A percentile compares a stretch with the other conserved stretches of the same genome.
Conservation (phyloP, 1,139 yeast species). For the Saccharomycopsis hybrid region DNA sequence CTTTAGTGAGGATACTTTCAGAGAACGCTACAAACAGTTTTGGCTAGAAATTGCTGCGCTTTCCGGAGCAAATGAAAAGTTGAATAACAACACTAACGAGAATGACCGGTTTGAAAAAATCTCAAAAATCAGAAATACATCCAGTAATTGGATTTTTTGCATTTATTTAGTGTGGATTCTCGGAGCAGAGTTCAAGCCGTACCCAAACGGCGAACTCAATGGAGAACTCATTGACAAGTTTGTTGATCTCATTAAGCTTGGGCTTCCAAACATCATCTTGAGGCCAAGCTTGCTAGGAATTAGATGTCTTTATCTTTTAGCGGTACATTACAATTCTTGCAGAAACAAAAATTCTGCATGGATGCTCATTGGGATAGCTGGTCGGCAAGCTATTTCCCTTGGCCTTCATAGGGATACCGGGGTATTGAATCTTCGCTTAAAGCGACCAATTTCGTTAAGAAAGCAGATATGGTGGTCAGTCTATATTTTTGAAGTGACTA, state of each 20-base stretch:
- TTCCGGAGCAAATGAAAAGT: neutral
- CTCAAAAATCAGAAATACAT: constrained; percentile 10
- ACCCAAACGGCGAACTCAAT: constrained; percentile 23
- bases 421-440: constrained; percentile 28
- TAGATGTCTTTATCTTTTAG: constrained; percentile 34
- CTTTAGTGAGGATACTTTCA: constrained; percentile 31
- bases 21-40: constrained; percentile 29
- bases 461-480: constrained; percentile 34
- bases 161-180: constrained; percentile 40
- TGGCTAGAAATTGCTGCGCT: constrained; percentile 29
- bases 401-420: constrained; percentile 37
- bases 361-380: constrained; percentile 38
- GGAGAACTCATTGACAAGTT: constrained; percentile 28
- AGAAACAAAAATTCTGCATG: constrained; percentile 41
- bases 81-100: neutral
- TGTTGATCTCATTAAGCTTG: constrained; percentile 34
- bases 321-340: constrained; percentile 37
- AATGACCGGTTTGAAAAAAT: constrained; percentile 5
- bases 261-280: constrained; percentile 36
- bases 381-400: constrained; percentile 39
- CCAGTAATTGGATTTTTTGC: constrained; percentile 31
- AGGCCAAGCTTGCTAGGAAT: constrained; percentile 39
- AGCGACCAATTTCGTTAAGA: constrained; percentile 25
- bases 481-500: constrained; percentile 32
- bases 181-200: constrained; percentile 29